These are phyloP conservation scores for Curvularia sp. DNA, from an alignment of 2,329 filamentous ascomycete genomes.

Conservation along the genomic window DNA sequence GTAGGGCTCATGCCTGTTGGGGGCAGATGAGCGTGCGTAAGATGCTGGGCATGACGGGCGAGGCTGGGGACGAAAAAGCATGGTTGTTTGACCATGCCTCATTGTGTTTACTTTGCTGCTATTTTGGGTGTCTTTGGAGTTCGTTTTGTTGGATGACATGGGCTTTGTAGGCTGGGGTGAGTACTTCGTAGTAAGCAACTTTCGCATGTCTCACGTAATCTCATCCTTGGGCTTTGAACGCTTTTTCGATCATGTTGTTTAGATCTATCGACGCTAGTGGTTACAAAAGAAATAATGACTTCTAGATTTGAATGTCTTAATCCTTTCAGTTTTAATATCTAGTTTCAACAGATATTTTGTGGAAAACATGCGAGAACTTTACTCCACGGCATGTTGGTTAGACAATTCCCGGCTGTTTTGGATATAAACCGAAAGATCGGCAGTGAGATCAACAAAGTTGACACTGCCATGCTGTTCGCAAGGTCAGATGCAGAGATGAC, in stretches of 20 bases:
- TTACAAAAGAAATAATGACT: neutral
- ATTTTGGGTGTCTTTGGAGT: neutral
- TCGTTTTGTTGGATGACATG: neutral
- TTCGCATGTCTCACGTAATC: neutral
- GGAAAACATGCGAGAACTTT: neutral
- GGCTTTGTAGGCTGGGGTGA: neutral
- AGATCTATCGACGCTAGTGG: neutral
- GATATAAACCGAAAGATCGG: neutral
- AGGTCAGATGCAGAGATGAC: neutral
- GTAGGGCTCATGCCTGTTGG: neutral
- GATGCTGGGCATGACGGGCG: neutral
- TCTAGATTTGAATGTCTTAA: neutral
- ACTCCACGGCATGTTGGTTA: neutral
- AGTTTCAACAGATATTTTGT: neutral
- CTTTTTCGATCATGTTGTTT: neutral
- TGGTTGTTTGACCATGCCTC: neutral
- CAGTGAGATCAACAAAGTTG: neutral
- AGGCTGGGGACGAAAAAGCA: neutral
- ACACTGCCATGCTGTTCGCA: neutral
- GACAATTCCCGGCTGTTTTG: neutral
- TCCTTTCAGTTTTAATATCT: neutral
- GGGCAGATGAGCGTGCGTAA: neutral
- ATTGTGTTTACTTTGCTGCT: neutral
- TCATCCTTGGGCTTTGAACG: neutral
- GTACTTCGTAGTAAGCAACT: neutral